Conservation (phyloP, 2,329 filamentous ascomycete species). For the Nothopassalora personata region DNA sequence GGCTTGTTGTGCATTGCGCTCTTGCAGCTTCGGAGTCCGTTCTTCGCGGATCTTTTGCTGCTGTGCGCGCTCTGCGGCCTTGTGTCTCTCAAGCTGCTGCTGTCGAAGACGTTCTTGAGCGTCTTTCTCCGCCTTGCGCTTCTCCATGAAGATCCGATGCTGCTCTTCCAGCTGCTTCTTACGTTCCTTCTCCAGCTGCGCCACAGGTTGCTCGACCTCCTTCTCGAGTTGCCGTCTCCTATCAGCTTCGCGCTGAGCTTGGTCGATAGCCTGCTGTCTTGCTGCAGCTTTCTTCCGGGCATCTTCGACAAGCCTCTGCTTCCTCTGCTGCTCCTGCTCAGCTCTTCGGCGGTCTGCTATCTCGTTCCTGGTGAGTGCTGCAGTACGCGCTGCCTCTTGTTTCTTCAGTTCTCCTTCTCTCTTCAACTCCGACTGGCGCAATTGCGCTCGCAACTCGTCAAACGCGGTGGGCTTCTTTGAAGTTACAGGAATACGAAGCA, state of each 20-base stretch:
- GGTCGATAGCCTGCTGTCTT: background rate
- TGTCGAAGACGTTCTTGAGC: background rate
- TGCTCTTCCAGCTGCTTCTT: background rate
- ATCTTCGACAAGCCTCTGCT: background rate
- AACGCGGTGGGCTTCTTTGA: background rate
- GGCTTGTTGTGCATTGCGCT: background rate
- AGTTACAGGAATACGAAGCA: background rate
- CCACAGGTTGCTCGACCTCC: background rate
- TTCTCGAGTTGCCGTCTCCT: background rate
- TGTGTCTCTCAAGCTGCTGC: background rate
- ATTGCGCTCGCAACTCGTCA: background rate
- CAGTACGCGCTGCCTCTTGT: background rate
- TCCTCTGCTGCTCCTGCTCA: background rate
- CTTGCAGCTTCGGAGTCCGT: background rate
- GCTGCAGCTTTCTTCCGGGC: background rate
- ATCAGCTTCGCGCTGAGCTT: background rate
- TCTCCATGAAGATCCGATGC: background rate
- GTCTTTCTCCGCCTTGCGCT: background rate
- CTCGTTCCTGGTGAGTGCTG: background rate
- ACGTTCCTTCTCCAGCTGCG: background rate
- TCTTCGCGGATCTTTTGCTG: background rate
- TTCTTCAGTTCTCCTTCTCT: background rate
- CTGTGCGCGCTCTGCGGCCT: background rate
- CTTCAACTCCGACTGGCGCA: background rate
- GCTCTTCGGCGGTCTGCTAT: background rate